These are phyloP conservation scores for Flaveria sonorensis DNA, from an alignment of 129 eudicot species.

Conservation along the genomic window DNA sequence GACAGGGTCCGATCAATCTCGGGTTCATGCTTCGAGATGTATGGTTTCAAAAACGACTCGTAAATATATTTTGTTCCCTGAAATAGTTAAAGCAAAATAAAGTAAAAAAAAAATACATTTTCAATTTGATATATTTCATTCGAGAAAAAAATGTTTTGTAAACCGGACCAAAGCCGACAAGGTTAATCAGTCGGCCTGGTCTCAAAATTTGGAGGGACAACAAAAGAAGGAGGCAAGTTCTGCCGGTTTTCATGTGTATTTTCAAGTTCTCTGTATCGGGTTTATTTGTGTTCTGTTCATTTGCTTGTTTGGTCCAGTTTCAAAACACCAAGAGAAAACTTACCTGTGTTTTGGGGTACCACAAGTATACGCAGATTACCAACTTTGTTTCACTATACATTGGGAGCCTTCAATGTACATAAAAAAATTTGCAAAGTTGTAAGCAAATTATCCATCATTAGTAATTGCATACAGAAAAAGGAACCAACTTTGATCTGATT, in stretches of 20 bases:
- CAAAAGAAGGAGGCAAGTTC: no score
- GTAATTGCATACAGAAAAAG: background rate
- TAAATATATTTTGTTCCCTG: slow-evolving; percentile 90
- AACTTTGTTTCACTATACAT: slow-evolving; percentile 92
- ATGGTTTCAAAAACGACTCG: slow-evolving; percentile 71
- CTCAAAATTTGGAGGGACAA: background rate
- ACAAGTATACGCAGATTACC: slow-evolving; percentile 71
- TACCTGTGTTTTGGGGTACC: slow-evolving; percentile 94
- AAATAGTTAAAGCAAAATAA: background rate
- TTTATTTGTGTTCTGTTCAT: no score
- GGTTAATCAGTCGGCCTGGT: background rate
- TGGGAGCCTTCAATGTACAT: slow-evolving; percentile 70
- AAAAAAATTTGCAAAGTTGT: slow-evolving; percentile 4
- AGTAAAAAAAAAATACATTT: background rate
- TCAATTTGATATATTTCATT: background rate
- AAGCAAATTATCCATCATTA: background rate
- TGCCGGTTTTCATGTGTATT: no score
- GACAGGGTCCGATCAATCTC: slow-evolving; percentile 81
- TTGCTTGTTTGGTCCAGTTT: background rate
- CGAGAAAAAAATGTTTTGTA: background rate
- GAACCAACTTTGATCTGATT: background rate
- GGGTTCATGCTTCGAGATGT: slow-evolving; percentile 72
- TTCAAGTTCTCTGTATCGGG: no score
- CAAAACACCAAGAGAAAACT: background rate
- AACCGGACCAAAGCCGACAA: background rate